Evolutionary conservation across 179 eudicot species (phyloP), one percentile per base, ranked within the genome.

Genomic region (Corrigiola litoralis): DNA sequence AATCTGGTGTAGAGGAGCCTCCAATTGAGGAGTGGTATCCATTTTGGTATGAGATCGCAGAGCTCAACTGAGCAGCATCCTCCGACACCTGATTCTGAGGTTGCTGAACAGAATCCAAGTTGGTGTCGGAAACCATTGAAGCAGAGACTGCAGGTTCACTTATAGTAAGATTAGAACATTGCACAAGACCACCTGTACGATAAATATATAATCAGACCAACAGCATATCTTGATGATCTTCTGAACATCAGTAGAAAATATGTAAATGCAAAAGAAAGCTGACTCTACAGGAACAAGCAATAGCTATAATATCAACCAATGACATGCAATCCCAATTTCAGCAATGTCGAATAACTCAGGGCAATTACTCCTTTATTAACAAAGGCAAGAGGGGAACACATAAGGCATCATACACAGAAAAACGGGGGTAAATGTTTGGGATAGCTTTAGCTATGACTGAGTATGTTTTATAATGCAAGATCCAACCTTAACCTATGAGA

Each of bases 71-170:
- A 25, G 29, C 27, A n/a, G 50, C 44, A 10, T 63, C 74, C 38
- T 61, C 71, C 12, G 49, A 47, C 44, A 52, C n/a, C 6, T 37
- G 68, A 64, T 53, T 58, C 48, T 64, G 61, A 51, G 47, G 42
- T 20, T 63, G 74, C 17, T 66, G 31, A 33, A 53, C 62, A 8
- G 70, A 70, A 45, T 46, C 59, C 61, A 63, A 40, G 49, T 69
- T 52, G 34, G 53, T 28, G 42, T 75, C 72, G 29, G 37, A 12
- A 52, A 36, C 48, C 77, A 75, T 81, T 38, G 14, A 36, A 45
- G 44, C 11, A 9, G 29, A 4, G 12, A 38, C 77, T 67, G 67
- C 61, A 66, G 18, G 40, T 17, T 48, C 49, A 59, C 41, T 14
- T 18, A 6, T 9, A 38, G 10, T 38, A 2, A 48, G n/a, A 25